phyloP scores from a whole-genome alignment of 345 rosid genomes.

The Brassica incana region DNA sequence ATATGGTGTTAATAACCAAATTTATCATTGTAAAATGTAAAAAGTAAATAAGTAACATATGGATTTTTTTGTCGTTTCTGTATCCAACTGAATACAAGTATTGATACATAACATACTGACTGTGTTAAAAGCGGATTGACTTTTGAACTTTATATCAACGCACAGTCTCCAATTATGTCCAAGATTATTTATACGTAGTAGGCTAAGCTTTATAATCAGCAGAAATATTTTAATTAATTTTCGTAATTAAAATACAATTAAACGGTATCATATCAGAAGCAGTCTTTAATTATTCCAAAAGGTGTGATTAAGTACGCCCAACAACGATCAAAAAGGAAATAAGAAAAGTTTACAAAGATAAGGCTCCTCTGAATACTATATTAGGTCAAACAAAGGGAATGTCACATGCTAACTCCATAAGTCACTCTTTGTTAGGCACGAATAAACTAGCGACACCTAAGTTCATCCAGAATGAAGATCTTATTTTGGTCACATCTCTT shows the following conservation, averaged over 20 bases:
- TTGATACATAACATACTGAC: not conserved
- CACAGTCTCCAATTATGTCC: conserved; percentile 1
- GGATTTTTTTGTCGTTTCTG: not conserved
- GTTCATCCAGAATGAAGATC: conserved; percentile 23
- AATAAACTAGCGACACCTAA: conserved; percentile 24
- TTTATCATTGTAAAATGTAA: not conserved
- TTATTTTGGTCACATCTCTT: conserved; percentile 11
- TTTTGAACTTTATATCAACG: conserved; percentile 15
- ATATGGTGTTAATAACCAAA: not conserved
- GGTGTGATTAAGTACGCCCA: conserved; percentile 36
- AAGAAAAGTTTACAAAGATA: conserved; percentile 28
- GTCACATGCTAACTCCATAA: conserved; percentile 12
- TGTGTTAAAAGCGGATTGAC: conserved; percentile 20
- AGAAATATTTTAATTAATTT: not conserved
- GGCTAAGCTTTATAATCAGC: conserved; percentile 21
- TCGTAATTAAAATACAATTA: not conserved
- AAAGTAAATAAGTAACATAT: not conserved
- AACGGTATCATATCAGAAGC: conserved; percentile 25
- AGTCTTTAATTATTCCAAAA: conserved; percentile 23
- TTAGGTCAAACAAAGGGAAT: conserved; percentile 37
- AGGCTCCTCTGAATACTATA: conserved; percentile 38
- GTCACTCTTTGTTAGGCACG: conserved; percentile 12
- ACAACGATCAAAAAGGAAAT: conserved; percentile 31
- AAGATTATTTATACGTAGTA: not conserved
- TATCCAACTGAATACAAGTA: not conserved